A percentile compares a stretch with the other conserved stretches of the same genome.
Evolutionary conservation across 768 basidiomycete genomes (phyloP).

Genomic region (Agrocybe chaxingu): DNA sequence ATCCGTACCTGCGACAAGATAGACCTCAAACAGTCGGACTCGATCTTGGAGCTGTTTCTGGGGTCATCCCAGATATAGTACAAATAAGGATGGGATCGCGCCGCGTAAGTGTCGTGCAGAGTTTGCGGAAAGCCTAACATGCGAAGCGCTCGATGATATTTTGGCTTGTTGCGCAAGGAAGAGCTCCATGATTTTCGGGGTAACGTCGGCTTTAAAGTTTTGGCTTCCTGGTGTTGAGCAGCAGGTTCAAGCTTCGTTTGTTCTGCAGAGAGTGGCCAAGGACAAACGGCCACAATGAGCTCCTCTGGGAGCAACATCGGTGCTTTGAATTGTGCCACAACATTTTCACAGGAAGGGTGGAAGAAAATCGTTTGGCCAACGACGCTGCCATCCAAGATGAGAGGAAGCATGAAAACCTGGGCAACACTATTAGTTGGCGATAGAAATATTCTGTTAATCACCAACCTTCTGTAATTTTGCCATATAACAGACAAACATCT

Average conservation of each 20-base stretch:
- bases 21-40: slow-evolving; percentile 37
- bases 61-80: slow-evolving; percentile 48
- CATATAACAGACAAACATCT: slow-evolving; percentile 44
- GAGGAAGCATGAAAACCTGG: slow-evolving; percentile 49
- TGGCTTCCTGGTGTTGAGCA: slow-evolving; percentile 3
- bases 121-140: slow-evolving; percentile 45
- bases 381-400: slow-evolving; percentile 42
- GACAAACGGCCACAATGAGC: slow-evolving; percentile 45
- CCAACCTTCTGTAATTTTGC: slow-evolving; percentile 43
- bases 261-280: slow-evolving; percentile 37
- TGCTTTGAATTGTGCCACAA: slow-evolving; percentile 27
- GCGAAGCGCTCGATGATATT: slow-evolving; percentile 37
- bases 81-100: slow-evolving; percentile 19
- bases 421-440: slow-evolving; percentile 6
- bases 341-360: slow-evolving; percentile 21
- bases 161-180: slow-evolving; percentile 20
- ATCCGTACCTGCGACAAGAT: slow-evolving; percentile 46
- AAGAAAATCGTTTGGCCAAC: slow-evolving; percentile 60
- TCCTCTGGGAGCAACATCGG: slow-evolving; percentile 40
- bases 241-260: slow-evolving; percentile 26
- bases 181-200: slow-evolving; percentile 17
- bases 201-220: background rate
- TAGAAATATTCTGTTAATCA: background rate
- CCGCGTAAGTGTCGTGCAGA: slow-evolving; percentile 40
- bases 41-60: slow-evolving; percentile 19